A percentile compares a stretch with the other conserved stretches of the same genome.
These are phyloP conservation scores for Metschnikowia borealis DNA, from an alignment of 805 yeast species.

Conservation along the genomic window DNA sequence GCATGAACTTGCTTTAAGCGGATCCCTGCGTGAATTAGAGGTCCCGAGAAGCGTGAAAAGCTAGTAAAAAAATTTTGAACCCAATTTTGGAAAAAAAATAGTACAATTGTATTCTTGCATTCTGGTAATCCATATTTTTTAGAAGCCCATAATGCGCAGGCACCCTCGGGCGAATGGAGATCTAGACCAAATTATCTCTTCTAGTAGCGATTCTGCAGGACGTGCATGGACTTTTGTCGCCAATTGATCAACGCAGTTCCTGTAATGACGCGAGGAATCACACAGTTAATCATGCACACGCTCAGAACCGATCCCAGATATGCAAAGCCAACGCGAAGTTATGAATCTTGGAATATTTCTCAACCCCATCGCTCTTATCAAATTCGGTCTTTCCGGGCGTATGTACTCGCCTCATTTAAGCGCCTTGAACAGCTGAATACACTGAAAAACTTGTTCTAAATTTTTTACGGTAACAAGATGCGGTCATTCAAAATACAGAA, in stretches of 20 bases:
- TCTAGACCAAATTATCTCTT: neutral
- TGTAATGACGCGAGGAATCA: constrained; percentile 1
- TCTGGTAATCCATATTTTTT: neutral
- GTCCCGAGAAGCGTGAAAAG: neutral
- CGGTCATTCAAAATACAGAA: neutral
- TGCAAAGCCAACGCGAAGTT: neutral
- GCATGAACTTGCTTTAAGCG: constrained; percentile 1
- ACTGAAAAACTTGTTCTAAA: neutral
- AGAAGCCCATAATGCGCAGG: neutral
- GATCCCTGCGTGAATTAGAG: constrained; percentile 3
- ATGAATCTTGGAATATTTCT: neutral
- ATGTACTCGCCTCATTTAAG: neutral
- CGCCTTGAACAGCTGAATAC: neutral
- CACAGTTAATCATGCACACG: neutral
- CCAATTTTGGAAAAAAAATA: neutral
- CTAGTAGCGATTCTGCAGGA: neutral
- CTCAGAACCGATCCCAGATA: neutral
- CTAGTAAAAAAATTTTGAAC: neutral
- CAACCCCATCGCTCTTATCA: neutral
- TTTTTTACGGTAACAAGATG: neutral
- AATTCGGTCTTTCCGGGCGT: neutral
- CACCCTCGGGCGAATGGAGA: neutral
- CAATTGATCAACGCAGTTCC: neutral
- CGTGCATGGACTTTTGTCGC: neutral
- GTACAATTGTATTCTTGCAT: neutral